These are phyloP conservation scores for Fusarium nurragi DNA, from an alignment of 2,329 filamentous ascomycete species.

Conservation along the genomic window DNA sequence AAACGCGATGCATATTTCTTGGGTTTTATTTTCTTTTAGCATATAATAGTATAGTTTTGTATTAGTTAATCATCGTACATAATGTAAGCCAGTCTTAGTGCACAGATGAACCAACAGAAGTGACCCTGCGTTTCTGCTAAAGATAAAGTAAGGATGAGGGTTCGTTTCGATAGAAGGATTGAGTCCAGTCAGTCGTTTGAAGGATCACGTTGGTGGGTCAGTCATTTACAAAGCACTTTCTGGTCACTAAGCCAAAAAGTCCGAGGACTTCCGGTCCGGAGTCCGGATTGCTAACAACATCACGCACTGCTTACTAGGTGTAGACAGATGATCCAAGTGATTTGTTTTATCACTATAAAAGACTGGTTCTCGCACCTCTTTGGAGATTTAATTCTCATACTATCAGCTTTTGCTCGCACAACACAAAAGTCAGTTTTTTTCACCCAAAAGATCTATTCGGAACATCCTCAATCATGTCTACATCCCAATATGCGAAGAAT, in stretches of 20 bases:
- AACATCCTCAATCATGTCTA: not conserved
- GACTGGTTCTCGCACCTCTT: not conserved
- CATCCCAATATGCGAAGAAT: not conserved
- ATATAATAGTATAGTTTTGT: not conserved
- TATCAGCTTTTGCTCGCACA: fast-evolving
- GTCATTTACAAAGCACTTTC: not conserved
- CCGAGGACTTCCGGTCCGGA: conserved; percentile 7
- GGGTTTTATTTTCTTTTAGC: too few relatives aligned
- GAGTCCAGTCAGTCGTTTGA: too few relatives aligned
- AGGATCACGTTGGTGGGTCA: not conserved
- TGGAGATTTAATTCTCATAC: not conserved
- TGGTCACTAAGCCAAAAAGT: not conserved
- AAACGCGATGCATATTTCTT: not conserved
- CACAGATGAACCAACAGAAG: too few relatives aligned
- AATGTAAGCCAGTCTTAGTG: too few relatives aligned
- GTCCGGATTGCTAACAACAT: conserved; percentile 5
- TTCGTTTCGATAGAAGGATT: too few relatives aligned
- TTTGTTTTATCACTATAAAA: not conserved
- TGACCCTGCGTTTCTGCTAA: too few relatives aligned
- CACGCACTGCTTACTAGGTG: not conserved
- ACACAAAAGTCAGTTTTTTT: not conserved
- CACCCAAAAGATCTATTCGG: not conserved
- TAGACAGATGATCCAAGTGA: too few relatives aligned
- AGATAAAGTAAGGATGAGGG: not conserved
- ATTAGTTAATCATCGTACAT: too few relatives aligned